Conservation (phyloP, 108 stramenopile genomes). For the Cafeteria roenbergensis region DNA sequence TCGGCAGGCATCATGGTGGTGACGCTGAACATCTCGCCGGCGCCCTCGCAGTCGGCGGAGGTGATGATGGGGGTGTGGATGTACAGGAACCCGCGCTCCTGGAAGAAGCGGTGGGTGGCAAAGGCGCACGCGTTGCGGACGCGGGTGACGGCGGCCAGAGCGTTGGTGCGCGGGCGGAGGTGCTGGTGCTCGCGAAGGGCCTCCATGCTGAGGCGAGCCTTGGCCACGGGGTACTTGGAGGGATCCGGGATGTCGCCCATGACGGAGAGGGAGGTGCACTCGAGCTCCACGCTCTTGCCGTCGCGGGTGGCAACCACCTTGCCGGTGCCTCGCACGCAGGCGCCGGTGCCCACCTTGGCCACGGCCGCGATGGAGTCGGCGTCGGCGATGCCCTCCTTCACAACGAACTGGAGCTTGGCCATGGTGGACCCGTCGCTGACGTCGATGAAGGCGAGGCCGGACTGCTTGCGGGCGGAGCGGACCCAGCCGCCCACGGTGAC, state of each 20-base stretch:
- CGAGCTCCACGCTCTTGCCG: constrained; percentile 56
- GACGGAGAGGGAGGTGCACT: constrained; percentile 39
- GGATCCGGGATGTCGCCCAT: constrained; percentile 38
- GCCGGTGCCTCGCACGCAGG: constrained; percentile 48
- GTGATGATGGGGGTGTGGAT: constrained; percentile 63
- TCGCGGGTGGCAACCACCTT: constrained; percentile 41
- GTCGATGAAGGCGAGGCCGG: constrained; percentile 58
- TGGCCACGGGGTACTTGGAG: constrained; percentile 41
- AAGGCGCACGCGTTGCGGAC: constrained; percentile 66
- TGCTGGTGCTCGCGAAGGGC: constrained; percentile 57
- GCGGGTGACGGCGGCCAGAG: constrained; percentile 56
- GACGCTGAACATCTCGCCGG: constrained; percentile 77
- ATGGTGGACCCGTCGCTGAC: constrained; percentile 60
- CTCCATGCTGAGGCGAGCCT: constrained; percentile 42
- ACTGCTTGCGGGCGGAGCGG: constrained; percentile 46
- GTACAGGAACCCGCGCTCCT: constrained; percentile 62
- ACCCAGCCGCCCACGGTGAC: constrained; percentile 65
- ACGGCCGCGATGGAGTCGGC: constrained; percentile 13
- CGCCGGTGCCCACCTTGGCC: constrained; percentile 34
- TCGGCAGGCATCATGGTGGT: constrained; percentile 43
- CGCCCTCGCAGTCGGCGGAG: constrained; percentile 83
- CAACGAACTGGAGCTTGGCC: constrained; percentile 48
- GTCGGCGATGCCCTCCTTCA: constrained; percentile 33
- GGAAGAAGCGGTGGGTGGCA: constrained; percentile 68
- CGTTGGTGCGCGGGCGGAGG: constrained; percentile 52